phyloP scores from a whole-genome alignment of 805 yeast genomes.

The Zygosaccharomyces bailii region DNA sequence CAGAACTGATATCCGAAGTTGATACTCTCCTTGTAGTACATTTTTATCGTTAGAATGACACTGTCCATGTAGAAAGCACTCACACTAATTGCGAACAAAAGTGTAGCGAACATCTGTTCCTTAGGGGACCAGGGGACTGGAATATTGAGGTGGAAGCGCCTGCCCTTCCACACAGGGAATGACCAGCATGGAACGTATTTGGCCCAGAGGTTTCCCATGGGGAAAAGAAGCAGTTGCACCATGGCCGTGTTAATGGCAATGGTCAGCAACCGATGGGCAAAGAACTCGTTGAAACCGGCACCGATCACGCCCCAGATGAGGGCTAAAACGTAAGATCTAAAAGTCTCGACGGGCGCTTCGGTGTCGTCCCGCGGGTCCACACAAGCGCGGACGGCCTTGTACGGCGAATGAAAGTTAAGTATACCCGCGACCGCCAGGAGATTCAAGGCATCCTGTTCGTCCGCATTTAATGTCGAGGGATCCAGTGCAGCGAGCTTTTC shows the following conservation, averaged over 20 bases:
- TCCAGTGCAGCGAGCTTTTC: constrained; percentile 27
- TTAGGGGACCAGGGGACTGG: constrained; percentile 58
- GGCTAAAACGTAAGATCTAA: constrained; percentile 39
- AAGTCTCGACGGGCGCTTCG: constrained; percentile 47
- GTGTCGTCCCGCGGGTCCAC: constrained; percentile 52
- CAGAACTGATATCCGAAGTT: constrained; percentile 51
- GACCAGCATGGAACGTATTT: constrained; percentile 46
- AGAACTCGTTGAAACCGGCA: constrained; percentile 54
- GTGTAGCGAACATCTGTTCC: constrained; percentile 63
- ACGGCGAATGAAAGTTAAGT: constrained; percentile 50
- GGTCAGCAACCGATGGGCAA: constrained; percentile 52
- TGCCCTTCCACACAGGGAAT: constrained; percentile 38
- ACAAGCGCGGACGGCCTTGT: constrained; percentile 65
- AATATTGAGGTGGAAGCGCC: constrained; percentile 47
- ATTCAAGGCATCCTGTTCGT: constrained; percentile 24
- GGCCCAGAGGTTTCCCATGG: constrained; percentile 44
- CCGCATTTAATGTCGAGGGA: constrained; percentile 20
- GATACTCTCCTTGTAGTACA: constrained; percentile 33
- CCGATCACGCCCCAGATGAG: constrained; percentile 50
- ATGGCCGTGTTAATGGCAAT: constrained; percentile 44
- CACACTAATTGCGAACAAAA: constrained; percentile 40
- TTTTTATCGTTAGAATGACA: constrained; percentile 38
- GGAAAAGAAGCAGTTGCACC: constrained; percentile 45
- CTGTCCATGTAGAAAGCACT: constrained; percentile 37
- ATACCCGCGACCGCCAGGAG: constrained; percentile 37